phyloP scores from a whole-genome alignment of 345 rosid genomes.

The Reutealis trisperma region DNA sequence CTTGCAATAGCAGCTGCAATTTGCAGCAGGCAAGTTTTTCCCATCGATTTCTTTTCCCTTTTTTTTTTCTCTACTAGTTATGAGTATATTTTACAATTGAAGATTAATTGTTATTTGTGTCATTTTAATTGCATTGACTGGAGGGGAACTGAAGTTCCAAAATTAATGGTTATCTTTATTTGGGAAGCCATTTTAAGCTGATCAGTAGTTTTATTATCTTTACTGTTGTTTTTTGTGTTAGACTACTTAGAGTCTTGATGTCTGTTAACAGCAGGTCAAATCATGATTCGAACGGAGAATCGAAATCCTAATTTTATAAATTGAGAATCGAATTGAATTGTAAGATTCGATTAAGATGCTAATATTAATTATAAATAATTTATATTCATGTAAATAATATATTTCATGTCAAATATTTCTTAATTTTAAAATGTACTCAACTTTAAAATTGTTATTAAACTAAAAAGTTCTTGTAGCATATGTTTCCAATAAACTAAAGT shows the following conservation, averaged over 20 bases:
- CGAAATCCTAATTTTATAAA: too few species aligned
- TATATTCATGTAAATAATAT: too few species aligned
- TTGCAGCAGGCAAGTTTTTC: conserved; percentile 70
- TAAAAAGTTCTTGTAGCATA: too few species aligned
- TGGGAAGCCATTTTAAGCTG: not conserved
- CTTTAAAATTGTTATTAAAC: too few species aligned
- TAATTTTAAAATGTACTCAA: too few species aligned
- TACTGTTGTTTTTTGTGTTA: not conserved
- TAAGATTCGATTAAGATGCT: too few species aligned
- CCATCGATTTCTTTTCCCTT: not conserved
- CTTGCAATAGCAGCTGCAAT: conserved; percentile 96
- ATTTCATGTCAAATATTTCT: too few species aligned
- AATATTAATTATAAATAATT: too few species aligned
- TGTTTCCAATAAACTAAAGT: too few species aligned
- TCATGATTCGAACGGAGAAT: too few species aligned
- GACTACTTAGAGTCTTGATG: not conserved
- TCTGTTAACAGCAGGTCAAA: too few species aligned
- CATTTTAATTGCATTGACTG: not conserved
- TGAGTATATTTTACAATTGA: not conserved
- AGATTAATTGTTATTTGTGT: not conserved
- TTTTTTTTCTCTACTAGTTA: not conserved
- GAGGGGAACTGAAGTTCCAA: not conserved
- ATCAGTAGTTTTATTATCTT: not conserved
- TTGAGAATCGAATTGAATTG: too few species aligned
- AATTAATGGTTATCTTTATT: not conserved